Percentiles rank a stretch among this genome's conserved stretches.
Conservation (phyloP, 805 yeast species). For the Metschnikowia colocasiae region DNA sequence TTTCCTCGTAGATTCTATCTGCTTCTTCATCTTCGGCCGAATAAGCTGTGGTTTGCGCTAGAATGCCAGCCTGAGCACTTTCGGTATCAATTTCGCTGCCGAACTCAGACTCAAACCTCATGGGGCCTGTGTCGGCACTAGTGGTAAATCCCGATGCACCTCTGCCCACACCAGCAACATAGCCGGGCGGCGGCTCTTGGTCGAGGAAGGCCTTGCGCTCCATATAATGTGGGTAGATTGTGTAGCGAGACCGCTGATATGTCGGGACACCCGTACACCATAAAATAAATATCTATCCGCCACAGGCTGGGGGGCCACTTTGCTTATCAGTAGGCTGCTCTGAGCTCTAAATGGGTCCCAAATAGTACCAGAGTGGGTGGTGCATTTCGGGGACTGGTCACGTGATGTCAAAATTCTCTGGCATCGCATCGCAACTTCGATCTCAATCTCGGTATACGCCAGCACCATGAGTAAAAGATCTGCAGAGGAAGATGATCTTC, state of each 20-base stretch:
- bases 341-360: not conserved
- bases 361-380: not conserved
- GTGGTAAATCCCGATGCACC: constrained; percentile 95
- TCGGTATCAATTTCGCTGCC: constrained; percentile 25
- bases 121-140: constrained; percentile 65
- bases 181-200: constrained; percentile 85
- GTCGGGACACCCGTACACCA: constrained; percentile 3
- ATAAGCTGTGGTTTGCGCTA: constrained; percentile 19
- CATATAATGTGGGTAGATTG: constrained; percentile 5
- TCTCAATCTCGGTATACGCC: not conserved
- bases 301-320: not conserved
- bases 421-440: constrained; percentile 6
- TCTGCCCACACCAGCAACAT: constrained; percentile 88
- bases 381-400: constrained; percentile 2
- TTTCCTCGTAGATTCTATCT: constrained; percentile 57
- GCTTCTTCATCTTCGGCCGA: constrained; percentile 75
- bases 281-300: not conserved
- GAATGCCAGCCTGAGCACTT: constrained; percentile 29
- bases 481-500: constrained; percentile 15
- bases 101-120: constrained; percentile 16
- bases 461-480: constrained; percentile 16
- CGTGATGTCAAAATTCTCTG: constrained; percentile 14
- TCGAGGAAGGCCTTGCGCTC: constrained; percentile 52
- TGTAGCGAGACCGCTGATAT: not conserved
- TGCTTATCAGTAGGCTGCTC: not conserved